phyloP scores from a whole-genome alignment of 805 yeast genomes.

The Candida chauliodis region DNA sequence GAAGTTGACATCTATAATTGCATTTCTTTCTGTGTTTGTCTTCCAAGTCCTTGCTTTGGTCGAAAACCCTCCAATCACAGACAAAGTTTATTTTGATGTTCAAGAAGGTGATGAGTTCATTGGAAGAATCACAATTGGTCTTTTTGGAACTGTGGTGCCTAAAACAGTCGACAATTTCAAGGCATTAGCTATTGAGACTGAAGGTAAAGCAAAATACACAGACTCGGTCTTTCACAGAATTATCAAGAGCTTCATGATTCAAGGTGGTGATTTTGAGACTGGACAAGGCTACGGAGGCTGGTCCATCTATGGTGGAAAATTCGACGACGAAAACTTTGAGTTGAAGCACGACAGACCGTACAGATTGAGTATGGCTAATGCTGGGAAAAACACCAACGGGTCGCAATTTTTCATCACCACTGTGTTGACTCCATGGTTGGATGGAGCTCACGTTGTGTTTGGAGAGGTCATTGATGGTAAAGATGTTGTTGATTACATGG shows the following conservation, averaged over 20 bases:
- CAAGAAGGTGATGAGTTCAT: constrained; percentile 71
- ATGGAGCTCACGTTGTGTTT: constrained; percentile 93
- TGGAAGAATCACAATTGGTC: constrained; percentile 83
- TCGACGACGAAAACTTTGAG: constrained; percentile 74
- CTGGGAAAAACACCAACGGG: constrained; percentile 98
- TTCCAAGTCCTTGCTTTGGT: constrained; percentile 12
- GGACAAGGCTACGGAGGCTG: constrained; percentile 47
- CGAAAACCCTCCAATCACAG: constrained; percentile 58
- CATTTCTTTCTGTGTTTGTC: not conserved
- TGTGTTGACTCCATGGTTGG: constrained; percentile 85
- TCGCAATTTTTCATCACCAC: constrained; percentile 97
- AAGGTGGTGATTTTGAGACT: constrained; percentile 48
- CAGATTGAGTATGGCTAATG: constrained; percentile 94
- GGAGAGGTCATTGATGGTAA: constrained; percentile 90
- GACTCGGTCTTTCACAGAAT: constrained; percentile 46
- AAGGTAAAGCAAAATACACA: constrained; percentile 35
- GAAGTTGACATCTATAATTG: not conserved
- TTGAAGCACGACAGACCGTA: constrained; percentile 75
- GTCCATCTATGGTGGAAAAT: constrained; percentile 64
- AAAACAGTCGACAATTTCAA: constrained; percentile 96
- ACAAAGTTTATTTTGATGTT: constrained; percentile 82
- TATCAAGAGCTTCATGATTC: constrained; percentile 46
- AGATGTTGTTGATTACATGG: constrained; percentile 76
- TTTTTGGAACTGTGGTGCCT: constrained; percentile 88
- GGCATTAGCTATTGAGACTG: constrained; percentile 64